Evolutionary conservation across 371 early-diverging fungal species (phyloP), one percentile per base, ranked within the genome.

Genomic region (Parasitella parasitica): DNA sequence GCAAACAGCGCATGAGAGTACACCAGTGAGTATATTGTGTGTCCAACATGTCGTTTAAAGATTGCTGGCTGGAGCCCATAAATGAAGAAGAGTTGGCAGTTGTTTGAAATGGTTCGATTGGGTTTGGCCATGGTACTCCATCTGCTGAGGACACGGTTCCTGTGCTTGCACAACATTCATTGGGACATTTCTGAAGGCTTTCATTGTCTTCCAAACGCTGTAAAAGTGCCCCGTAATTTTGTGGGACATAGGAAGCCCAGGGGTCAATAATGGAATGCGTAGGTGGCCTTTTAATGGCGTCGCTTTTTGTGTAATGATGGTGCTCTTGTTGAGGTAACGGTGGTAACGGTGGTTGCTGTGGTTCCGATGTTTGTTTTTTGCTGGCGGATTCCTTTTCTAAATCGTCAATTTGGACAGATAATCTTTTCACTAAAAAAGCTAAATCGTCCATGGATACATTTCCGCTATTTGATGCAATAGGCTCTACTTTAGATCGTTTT

Each of bases 21-120:
- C 78, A 77, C 78, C 78, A 77, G 32, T 75, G 69, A 0, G 69
- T 57, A 48, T 77, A 77, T n/a, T 66, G 63, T 22, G 37, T 48
- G 26, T 59, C 63, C 35, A 65, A 30, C 5, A 58, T 27, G 9
- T 64, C 59, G 18, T 57, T 30, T 8, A 39, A 15, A 11, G 22
- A 20, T 15, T 48, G 43, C 0, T 57, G 50, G 16, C 36, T 30
- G 1, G 18, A 34, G 3, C 32, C 50, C 16, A 26, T 50, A 3
- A 50, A 50, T 4, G 50, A 50, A 1, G 53, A 43, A 1, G 38
- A 7, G 24, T 46, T 46, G 18, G 46, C 13, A 7, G 54, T n/a
- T n/a, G n/a, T 16, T 11, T 55, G 49, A 34, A 64, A 71, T 0
- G 68, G 72, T 37, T 60, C 62, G n/a, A 68, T 35, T 2, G 68